Conservation (phyloP, 805 yeast genomes). For the Yamadazyma phyllophila region DNA sequence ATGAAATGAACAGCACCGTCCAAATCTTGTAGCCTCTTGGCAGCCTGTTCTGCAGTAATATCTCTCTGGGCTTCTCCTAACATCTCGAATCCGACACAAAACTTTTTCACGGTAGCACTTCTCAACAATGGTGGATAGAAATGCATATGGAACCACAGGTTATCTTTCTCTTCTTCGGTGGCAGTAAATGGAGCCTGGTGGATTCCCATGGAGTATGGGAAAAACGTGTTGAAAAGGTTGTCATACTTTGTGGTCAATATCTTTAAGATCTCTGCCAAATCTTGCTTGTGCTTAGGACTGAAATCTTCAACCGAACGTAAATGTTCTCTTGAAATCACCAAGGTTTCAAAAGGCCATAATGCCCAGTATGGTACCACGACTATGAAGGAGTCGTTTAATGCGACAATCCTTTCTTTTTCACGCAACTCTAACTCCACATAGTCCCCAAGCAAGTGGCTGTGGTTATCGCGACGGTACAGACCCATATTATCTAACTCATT, state of each 20-base stretch:
- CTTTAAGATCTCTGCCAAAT: conserved; percentile 55
- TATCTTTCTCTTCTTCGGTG: conserved; percentile 40
- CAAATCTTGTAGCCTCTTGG: conserved; percentile 47
- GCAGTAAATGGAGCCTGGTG: conserved; percentile 68
- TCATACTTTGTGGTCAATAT: conserved; percentile 63
- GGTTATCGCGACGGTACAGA: conserved; percentile 40
- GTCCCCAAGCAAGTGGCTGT: conserved; percentile 57
- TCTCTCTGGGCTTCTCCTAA: conserved; percentile 70
- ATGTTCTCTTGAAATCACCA: conserved; percentile 57
- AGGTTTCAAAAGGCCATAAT: conserved; percentile 76
- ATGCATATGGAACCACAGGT: conserved; percentile 63
- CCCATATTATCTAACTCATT: conserved; percentile 53
- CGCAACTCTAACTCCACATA: conserved; percentile 56
- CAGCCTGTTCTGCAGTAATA: conserved; percentile 67
- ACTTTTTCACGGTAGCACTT: conserved; percentile 72
- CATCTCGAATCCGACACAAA: conserved; percentile 72
- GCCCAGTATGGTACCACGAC: conserved; percentile 83
- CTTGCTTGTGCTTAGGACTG: conserved; percentile 44
- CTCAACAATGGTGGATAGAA: conserved; percentile 77
- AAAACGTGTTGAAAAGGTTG: conserved; percentile 63
- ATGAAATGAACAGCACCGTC: conserved; percentile 37
- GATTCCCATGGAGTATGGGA: conserved; percentile 81
- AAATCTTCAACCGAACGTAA: conserved; percentile 50
- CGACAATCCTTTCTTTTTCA: conserved; percentile 51
- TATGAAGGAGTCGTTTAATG: conserved; percentile 59